phyloP scores from a whole-genome alignment of 2,329 filamentous ascomycete species.

The Curvularia verruculosa region DNA sequence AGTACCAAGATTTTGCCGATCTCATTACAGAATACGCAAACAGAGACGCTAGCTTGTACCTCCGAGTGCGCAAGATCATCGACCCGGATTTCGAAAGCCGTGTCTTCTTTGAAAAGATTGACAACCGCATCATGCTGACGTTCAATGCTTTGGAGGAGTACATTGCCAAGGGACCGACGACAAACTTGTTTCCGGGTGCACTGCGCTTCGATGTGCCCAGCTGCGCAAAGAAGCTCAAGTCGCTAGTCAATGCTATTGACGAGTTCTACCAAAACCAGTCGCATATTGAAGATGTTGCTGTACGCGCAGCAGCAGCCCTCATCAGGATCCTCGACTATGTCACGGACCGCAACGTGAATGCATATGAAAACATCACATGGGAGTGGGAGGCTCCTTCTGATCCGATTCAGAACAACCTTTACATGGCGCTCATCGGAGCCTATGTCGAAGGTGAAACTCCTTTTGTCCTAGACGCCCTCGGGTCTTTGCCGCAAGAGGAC shows the following conservation, averaged over 20 bases:
- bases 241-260: slow-evolving; percentile 35
- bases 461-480: slow-evolving; percentile 42
- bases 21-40: slow-evolving; percentile 40
- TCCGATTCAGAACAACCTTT: slow-evolving; percentile 41
- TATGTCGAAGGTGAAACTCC: slow-evolving; percentile 19
- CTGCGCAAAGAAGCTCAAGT: slow-evolving; percentile 39
- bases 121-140: slow-evolving; percentile 34
- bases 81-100: slow-evolving; percentile 41
- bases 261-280: slow-evolving; percentile 36
- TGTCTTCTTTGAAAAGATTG: slow-evolving; percentile 46
- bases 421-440: slow-evolving; percentile 38
- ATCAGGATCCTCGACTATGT: slow-evolving; percentile 44
- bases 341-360: slow-evolving; percentile 40
- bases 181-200: slow-evolving; percentile 28
- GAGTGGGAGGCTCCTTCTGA: slow-evolving; percentile 32
- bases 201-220: slow-evolving; percentile 36
- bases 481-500: slow-evolving; percentile 37
- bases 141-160: slow-evolving; percentile 43
- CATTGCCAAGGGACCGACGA: slow-evolving; percentile 36
- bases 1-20: slow-evolving; percentile 39
- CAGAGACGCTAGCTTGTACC: slow-evolving; percentile 35
- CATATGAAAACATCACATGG: slow-evolving; percentile 42
- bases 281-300: slow-evolving; percentile 30
- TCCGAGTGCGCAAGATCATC: slow-evolving; percentile 38
- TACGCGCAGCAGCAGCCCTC: slow-evolving; percentile 38